Base-by-base conservation (phyloP, 179 eudicot genomes). In the Corrigiola litoralis region DNA sequence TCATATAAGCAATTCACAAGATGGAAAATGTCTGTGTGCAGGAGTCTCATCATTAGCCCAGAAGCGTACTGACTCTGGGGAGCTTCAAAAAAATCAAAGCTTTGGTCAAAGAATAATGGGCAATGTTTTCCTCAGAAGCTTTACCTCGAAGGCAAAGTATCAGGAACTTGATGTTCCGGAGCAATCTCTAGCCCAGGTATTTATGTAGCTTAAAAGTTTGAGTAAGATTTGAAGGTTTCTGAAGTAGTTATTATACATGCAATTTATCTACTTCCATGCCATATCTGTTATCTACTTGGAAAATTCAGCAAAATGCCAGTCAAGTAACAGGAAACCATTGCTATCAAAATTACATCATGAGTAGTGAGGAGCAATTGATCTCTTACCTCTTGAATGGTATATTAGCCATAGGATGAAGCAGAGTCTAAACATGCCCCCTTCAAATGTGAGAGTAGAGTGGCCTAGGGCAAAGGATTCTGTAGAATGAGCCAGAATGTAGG, bases 61-160 rank as follows among this genome's bases (percentile, higher is more conserved):
- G 69, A 87, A 80, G 69, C 62, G 65, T 63, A 55, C 80, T 45
- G 85, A 74, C 61, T 77, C 76, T 56, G 87, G 68, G 70, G 81
- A 76, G 13, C 76, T 86, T 31, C 94, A 84, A 46, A 80, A 81
- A 47, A 90, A 67, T 79, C 97, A 87, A 77, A 90, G 94, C 70
- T 65, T 94, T 58, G 87, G 99, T 63, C 97, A 94, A 77, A 86
- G 85, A 67, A 86, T 94, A 55, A 90, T 92, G 95, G 98, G 95
- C 75, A 92, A 90, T 71, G 77, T 90, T 50, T 87, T 92, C 69
- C 54, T 73, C 42, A 84, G 99, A 87, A 84, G 94, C 79, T 90
- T 92, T 71, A 85, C 97, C 51, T 81, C 99, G 42, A 94, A 84
- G 73, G 47, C 95, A 17, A 92, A 80, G 75, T 77, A 69, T 61